phyloP scores from a whole-genome alignment of 2,329 filamentous ascomycete species.

The Cordyceps fumosorosea region DNA sequence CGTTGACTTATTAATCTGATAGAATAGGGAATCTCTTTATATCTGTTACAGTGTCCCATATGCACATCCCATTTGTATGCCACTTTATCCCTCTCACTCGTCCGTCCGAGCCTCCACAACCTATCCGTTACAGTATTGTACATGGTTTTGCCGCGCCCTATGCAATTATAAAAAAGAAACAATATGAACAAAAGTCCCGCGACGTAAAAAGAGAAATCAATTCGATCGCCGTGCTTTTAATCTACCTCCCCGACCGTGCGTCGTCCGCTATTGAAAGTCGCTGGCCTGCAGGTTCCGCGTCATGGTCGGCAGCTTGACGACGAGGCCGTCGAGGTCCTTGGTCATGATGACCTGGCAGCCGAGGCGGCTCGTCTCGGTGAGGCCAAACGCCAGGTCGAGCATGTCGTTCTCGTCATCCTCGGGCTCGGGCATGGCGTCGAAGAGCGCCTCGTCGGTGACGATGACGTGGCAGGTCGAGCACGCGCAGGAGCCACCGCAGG shows the following conservation, averaged over 20 bases:
- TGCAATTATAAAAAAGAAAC: background rate
- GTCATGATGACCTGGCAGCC: slow-evolving; percentile 91
- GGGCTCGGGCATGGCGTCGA: slow-evolving; percentile 71
- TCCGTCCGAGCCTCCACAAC: background rate
- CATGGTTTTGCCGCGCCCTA: slow-evolving; percentile 3
- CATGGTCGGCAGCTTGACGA: slow-evolving; percentile 83
- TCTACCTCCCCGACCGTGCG: background rate
- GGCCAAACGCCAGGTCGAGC: slow-evolving; percentile 82
- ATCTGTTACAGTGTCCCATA: slow-evolving; percentile 3
- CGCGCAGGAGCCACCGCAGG: slow-evolving; percentile 88
- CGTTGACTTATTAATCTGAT: background rate
- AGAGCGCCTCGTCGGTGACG: slow-evolving; percentile 64
- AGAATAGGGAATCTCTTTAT: slow-evolving; percentile 11
- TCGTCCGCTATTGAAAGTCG: slow-evolving; percentile 58
- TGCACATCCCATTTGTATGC: background rate
- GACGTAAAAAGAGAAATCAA: background rate
- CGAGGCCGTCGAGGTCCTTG: slow-evolving; percentile 80
- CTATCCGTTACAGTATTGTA: slow-evolving; percentile 9
- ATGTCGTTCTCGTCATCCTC: slow-evolving; percentile 83
- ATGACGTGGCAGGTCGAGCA: slow-evolving; percentile 93
- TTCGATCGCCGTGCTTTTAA: background rate
- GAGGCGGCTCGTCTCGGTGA: slow-evolving; percentile 77
- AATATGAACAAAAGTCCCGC: background rate
- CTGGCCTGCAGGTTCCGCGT: slow-evolving; percentile 93
- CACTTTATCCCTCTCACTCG: background rate